Percentiles rank a stretch among this genome's conserved stretches.
These are phyloP conservation scores for Arbutus unedo DNA, from an alignment of 148 eudicot genomes.

Conservation along the genomic window DNA sequence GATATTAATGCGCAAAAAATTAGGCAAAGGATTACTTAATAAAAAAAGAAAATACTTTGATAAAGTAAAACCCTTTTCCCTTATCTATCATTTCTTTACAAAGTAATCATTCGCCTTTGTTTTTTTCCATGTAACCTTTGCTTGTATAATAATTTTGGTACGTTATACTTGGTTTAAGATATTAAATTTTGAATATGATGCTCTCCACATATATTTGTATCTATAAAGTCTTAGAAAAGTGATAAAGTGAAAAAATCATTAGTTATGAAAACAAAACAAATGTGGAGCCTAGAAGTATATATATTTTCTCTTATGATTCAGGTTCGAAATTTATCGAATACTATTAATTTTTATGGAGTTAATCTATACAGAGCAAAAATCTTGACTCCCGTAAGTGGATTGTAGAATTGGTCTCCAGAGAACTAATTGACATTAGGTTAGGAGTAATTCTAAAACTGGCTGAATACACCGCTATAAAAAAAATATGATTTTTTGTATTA, in stretches of 20 bases:
- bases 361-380: too few relatives aligned
- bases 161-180: not conserved
- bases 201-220: not conserved
- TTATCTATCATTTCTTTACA: not conserved
- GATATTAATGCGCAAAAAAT: too few relatives aligned
- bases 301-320: too few relatives aligned
- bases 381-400: too few relatives aligned
- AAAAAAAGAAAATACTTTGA: not conserved
- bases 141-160: not conserved
- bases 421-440: too few relatives aligned
- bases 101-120: not conserved
- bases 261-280: too few relatives aligned
- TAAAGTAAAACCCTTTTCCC: constrained; percentile 4
- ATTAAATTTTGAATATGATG: not conserved
- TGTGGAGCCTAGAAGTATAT: too few relatives aligned
- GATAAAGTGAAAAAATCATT: not conserved
- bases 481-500: not conserved
- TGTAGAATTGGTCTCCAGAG: too few relatives aligned
- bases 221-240: not conserved
- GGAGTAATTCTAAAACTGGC: too few relatives aligned
- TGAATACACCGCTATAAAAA: too few relatives aligned
- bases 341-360: too few relatives aligned
- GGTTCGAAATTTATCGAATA: too few relatives aligned
- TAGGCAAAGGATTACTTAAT: not conserved
- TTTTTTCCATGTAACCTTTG: not conserved